phyloP scores from a whole-genome alignment of 148 eudicot genomes.

The Rhododendron mucronatum region DNA sequence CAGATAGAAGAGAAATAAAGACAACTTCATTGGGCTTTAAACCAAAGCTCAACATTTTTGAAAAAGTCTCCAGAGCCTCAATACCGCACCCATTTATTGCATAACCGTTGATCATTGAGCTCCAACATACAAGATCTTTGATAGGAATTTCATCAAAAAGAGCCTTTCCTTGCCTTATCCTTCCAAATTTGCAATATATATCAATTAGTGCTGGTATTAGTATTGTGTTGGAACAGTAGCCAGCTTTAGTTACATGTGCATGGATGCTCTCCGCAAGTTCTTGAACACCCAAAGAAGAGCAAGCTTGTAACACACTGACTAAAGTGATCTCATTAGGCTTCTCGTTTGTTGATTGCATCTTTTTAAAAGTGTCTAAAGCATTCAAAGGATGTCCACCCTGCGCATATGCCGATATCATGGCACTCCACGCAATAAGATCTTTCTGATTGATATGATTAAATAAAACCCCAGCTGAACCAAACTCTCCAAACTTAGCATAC shows the following conservation, averaged over 20 bases:
- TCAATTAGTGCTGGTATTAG: slow-evolving; percentile 52
- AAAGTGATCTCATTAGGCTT: slow-evolving; percentile 61
- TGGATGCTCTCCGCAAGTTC: slow-evolving; percentile 56
- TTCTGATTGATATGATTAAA: slow-evolving; percentile 40
- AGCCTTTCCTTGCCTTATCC: slow-evolving; percentile 41
- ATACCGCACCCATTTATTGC: slow-evolving; percentile 58
- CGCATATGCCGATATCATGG: slow-evolving; percentile 60
- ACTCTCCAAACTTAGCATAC: slow-evolving; percentile 49
- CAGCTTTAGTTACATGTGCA: slow-evolving; percentile 39
- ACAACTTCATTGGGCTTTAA: slow-evolving; percentile 57
- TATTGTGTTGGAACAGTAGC: slow-evolving; percentile 46
- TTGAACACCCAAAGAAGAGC: slow-evolving; percentile 35
- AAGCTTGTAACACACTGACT: slow-evolving; percentile 59
- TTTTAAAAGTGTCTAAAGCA: slow-evolving; percentile 38
- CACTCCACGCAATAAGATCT: slow-evolving; percentile 66
- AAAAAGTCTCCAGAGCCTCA: slow-evolving; percentile 57
- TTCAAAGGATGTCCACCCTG: slow-evolving; percentile 36
- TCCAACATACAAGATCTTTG: slow-evolving; percentile 64
- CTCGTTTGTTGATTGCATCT: slow-evolving; percentile 46
- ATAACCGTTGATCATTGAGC: slow-evolving; percentile 71
- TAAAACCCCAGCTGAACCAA: slow-evolving; percentile 28
- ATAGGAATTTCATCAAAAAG: slow-evolving; percentile 37
- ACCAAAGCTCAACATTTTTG: slow-evolving; percentile 46
- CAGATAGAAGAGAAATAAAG: slow-evolving; percentile 57
- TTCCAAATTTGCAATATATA: slow-evolving; percentile 63